A percentile compares a stretch with the other conserved stretches of the same genome.
Conservation (phyloP, 352 stramenopile species). For the Phytophthora pini region DNA sequence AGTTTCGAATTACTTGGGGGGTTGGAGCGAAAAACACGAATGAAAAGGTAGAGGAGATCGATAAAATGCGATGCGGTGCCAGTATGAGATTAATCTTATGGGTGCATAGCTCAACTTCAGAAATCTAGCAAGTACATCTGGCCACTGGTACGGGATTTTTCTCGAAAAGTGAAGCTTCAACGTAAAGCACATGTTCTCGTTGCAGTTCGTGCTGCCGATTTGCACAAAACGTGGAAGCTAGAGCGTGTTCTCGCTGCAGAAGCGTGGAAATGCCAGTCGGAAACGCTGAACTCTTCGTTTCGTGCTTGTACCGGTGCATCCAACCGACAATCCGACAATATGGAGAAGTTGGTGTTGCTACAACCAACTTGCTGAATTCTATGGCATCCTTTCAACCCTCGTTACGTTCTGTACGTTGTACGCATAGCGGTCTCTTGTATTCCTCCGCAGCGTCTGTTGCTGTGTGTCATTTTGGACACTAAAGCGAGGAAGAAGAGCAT, state of each 20-base stretch:
- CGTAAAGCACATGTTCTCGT: slow-evolving; percentile 8
- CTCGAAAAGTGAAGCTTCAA: slow-evolving; percentile 3
- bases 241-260: slow-evolving; percentile 4
- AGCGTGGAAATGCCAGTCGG: neutral
- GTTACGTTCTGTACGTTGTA: too few species aligned
- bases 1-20: neutral
- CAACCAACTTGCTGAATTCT: slow-evolving; percentile 4
- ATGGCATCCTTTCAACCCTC: neutral
- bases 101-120: slow-evolving; percentile 9
- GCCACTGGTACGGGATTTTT: slow-evolving; percentile 7
- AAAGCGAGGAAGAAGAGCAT: too few species aligned
- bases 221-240: slow-evolving; percentile 1
- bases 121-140: slow-evolving; percentile 13
- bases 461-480: too few species aligned
- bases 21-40: slow-evolving; percentile 17
- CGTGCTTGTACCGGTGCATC: neutral
- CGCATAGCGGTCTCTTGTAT: neutral
- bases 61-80: slow-evolving; percentile 2
- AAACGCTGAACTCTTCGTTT: slow-evolving; percentile 22
- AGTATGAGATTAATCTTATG: too few species aligned
- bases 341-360: too few species aligned
- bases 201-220: slow-evolving; percentile 6
- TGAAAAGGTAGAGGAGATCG: slow-evolving; percentile 1
- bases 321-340: neutral
- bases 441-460: neutral